Evolutionary conservation across 345 rosid species (phyloP).

Genomic region (Anacardium occidentale): DNA sequence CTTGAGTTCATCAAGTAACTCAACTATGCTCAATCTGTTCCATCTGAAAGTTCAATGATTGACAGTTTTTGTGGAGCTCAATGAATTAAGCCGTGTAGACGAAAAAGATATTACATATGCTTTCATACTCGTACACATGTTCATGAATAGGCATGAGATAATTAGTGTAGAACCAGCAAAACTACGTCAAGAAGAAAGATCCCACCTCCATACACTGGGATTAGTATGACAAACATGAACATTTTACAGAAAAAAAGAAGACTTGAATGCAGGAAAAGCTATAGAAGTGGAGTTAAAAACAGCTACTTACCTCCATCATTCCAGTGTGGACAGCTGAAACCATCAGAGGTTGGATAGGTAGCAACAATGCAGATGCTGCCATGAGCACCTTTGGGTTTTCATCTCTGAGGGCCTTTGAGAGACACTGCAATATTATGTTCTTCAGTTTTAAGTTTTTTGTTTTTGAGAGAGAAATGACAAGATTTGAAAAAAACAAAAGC

Average conservation of each 20-base stretch:
- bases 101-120: not conserved
- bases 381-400: slow-evolving; percentile 92
- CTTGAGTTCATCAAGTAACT: not conserved
- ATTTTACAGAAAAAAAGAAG: not conserved
- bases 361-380: slow-evolving; percentile 84
- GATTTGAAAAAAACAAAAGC: not conserved
- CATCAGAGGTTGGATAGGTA: slow-evolving; percentile 93
- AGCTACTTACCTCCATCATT: slow-evolving; percentile 79
- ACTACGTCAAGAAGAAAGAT: not conserved
- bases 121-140: not conserved
- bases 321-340: slow-evolving; percentile 93
- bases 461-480: slow-evolving; percentile 11
- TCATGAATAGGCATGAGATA: not conserved
- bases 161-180: not conserved
- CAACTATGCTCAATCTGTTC: no score
- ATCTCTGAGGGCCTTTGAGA: slow-evolving; percentile 75
- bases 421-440: slow-evolving; percentile 49
- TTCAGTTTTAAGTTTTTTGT: slow-evolving; percentile 7
- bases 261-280: not conserved
- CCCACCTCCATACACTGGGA: not conserved
- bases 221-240: not conserved
- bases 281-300: not conserved
- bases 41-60: no score
- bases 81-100: not conserved
- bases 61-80: no score